Conservation (phyloP, 768 basidiomycete species). For the Leccinum rimulosum region DNA sequence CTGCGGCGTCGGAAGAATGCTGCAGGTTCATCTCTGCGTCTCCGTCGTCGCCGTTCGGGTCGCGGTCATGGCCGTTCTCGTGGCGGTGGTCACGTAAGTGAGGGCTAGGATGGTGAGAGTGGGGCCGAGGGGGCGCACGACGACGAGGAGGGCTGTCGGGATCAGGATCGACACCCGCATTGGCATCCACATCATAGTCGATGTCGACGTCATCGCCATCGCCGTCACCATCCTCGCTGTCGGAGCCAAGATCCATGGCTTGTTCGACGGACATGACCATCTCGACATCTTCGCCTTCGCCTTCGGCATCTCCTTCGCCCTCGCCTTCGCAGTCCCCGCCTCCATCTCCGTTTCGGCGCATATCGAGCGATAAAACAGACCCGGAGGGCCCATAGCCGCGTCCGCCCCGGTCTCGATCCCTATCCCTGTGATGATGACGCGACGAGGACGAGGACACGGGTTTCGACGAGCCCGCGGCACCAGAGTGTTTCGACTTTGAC, state of each 20-base stretch:
- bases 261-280: slow-evolving; percentile 43
- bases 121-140: neutral
- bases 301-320: slow-evolving; percentile 4
- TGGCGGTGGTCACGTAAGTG: neutral
- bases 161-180: neutral
- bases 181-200: neutral
- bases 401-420: slow-evolving; percentile 4
- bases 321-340: slow-evolving; percentile 5
- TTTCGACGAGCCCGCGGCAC: slow-evolving; percentile 12
- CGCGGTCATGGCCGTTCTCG: slow-evolving; percentile 1
- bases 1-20: slow-evolving; percentile 29
- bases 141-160: neutral
- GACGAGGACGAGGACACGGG: slow-evolving; percentile 17
- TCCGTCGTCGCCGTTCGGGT: neutral
- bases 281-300: slow-evolving; percentile 25
- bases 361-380: slow-evolving; percentile 12
- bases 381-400: slow-evolving; percentile 9
- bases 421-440: neutral
- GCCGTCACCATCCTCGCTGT: slow-evolving; percentile 31
- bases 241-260: slow-evolving; percentile 44
- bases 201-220: neutral
- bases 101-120: too few relatives aligned
- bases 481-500: slow-evolving; percentile 21
- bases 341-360: slow-evolving; percentile 10
- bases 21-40: slow-evolving; percentile 24